Percentiles rank a stretch among this genome's conserved stretches.
Evolutionary conservation across 1,284 basidiomycete species (phyloP).

Genomic region (Lentinula novae-zelandiae): DNA sequence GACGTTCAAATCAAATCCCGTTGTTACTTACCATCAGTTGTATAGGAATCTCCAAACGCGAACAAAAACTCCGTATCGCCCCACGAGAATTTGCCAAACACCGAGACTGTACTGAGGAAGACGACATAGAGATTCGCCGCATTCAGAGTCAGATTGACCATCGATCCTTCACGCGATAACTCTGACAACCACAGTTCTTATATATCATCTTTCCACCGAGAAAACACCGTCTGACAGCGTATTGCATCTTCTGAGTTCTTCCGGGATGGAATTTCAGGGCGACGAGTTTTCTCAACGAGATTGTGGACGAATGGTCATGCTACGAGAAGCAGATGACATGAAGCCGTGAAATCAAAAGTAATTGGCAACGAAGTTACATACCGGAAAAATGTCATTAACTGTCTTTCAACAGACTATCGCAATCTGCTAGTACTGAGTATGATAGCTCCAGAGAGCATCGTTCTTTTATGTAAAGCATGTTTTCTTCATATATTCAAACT

Average conservation of each 20-base stretch:
- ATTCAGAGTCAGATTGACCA: not conserved
- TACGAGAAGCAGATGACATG: not conserved
- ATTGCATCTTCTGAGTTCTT: not conserved
- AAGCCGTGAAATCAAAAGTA: not conserved
- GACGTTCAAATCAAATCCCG: not conserved
- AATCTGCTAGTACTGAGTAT: no score
- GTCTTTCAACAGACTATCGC: no score
- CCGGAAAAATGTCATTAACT: no score
- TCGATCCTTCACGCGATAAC: not conserved
- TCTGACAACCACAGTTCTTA: not conserved
- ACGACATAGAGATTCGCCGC: not conserved
- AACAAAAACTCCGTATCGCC: conserved; percentile 44
- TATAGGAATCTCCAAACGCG: conserved; percentile 55
- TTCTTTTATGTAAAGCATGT: no score
- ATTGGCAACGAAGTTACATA: no score
- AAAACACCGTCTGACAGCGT: not conserved
- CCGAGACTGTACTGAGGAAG: not conserved
- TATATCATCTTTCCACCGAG: not conserved
- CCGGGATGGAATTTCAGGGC: not conserved
- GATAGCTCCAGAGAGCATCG: no score
- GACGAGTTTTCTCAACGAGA: not conserved
- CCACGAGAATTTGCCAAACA: conserved; percentile 34
- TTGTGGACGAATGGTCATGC: not conserved
- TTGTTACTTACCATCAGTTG: conserved; percentile 29
- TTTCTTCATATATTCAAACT: no score